These are phyloP conservation scores for Moesziomyces globuligerus DNA, from an alignment of 1,284 basidiomycete genomes.

Conservation along the genomic window DNA sequence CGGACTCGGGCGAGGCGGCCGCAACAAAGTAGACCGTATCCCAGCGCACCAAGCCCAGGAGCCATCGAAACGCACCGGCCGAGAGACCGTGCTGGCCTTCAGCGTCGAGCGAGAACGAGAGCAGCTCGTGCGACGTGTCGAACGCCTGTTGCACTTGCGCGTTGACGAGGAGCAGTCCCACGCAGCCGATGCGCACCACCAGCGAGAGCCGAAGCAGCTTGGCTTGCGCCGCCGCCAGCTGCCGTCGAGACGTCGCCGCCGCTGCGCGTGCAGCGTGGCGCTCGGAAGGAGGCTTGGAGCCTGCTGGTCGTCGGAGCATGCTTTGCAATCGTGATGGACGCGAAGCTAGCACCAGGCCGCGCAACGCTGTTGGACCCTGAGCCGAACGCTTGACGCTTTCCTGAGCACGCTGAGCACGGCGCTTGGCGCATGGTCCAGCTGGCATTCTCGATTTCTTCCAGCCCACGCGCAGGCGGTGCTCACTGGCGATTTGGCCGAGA, in stretches of 20 bases:
- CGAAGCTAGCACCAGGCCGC: no score
- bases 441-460: background rate
- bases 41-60: conserved; percentile 76
- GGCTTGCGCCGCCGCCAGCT: conserved; percentile 6
- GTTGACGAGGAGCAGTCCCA: conserved; percentile 23
- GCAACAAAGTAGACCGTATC: conserved; percentile 81
- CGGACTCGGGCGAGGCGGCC: conserved; percentile 37
- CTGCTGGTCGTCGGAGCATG: background rate
- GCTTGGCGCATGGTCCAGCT: background rate
- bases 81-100: conserved; percentile 4
- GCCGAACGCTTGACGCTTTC: no score
- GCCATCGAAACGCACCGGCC: conserved; percentile 9
- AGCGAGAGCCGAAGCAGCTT: conserved; percentile 25
- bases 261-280: background rate
- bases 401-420: no score
- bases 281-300: background rate
- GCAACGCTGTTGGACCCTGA: no score
- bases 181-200: conserved; percentile 11
- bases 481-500: no score
- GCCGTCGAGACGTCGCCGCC: background rate
- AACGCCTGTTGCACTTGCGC: conserved; percentile 45
- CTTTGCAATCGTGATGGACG: background rate
- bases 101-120: conserved; percentile 35
- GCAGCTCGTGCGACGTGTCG: conserved; percentile 54
- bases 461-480: no score